Percentiles rank a stretch among this genome's conserved stretches.
Conservation (phyloP, 73 alveolate species). For the Durusdinium trenchii region DNA sequence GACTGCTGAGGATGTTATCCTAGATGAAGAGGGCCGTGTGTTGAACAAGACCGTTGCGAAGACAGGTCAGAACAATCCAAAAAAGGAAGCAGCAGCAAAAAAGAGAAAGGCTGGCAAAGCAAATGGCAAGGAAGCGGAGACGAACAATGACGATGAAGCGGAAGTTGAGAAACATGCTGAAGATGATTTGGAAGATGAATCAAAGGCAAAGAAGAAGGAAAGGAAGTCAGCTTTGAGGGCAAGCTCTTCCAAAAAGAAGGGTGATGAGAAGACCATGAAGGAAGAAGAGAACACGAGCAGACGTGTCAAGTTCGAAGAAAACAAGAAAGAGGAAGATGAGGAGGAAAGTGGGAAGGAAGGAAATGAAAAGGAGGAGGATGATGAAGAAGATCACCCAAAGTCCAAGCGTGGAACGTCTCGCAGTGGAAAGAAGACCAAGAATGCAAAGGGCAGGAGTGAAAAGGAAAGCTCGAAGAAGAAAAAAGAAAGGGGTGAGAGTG, state of each 20-base stretch:
- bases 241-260: slow-evolving; percentile 24
- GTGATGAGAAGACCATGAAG: background rate
- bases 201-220: background rate
- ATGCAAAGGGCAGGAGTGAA: too few relatives aligned
- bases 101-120: slow-evolving; percentile 21
- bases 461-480: background rate
- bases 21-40: background rate
- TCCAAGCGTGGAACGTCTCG: background rate
- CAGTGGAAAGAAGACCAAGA: background rate
- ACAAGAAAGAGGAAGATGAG: background rate
- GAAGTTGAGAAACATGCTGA: slow-evolving; percentile 50
- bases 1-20: background rate
- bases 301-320: background rate
- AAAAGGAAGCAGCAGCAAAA: slow-evolving; percentile 59
- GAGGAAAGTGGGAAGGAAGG: background rate
- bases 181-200: slow-evolving; percentile 18
- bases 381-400: background rate
- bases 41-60: slow-evolving; percentile 44
- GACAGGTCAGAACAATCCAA: slow-evolving; percentile 26
- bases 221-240: background rate
- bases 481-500: background rate
- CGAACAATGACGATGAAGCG: background rate
- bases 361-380: background rate
- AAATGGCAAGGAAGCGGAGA: slow-evolving; percentile 59
- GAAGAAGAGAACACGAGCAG: background rate